Evolutionary conservation across 129 eudicot genomes (phyloP), one percentile per base, ranked within the genome.

Genomic region (Centrapalus pauciflorus): DNA sequence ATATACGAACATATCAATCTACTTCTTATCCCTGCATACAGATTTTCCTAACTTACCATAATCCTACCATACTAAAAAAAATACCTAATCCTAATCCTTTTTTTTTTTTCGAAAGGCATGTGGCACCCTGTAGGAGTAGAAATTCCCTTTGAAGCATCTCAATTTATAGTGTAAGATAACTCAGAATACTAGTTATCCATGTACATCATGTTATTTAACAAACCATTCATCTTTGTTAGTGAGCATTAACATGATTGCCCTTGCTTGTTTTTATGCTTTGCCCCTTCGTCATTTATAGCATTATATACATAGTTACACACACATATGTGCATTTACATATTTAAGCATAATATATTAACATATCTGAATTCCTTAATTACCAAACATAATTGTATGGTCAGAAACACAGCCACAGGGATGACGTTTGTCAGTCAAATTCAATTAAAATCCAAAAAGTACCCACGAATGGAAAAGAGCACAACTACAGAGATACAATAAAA

Each of bases 181-280:
- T 14, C 17, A 46, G n/a, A 46, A 16, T 46, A 16, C 3, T 46
- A 46, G 5, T 46, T 46, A 16, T 23, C 52, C 52, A 46, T 12
- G 3, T 48, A 48, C 24, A 48, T 48, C 6, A 45, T 45, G 52
- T 5, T 45, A 45, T 14, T 45, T 45, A 45, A 45, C 52, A 45
- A 45, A 45, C 24, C 52, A n/a, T 45, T 45, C 52, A 20, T 45
- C 24, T n/a, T 45, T 45, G 24, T 16, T 45, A 1, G 23, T 16
- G 52, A n/a, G 52, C 52, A 45, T 3, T 70, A 58, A 40, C 58
- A 45, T 20, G 40, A 40, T 16, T 41, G 49, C 67, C 49, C 50
- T 28, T 58, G 56, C 66, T 55, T 55, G 38, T 55, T 29, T 66
- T 50, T 19, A 50, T 27, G 29, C 56, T 50, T 50, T 50, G n/a